A percentile compares a stretch with the other conserved stretches of the same genome.
Conservation (phyloP, 768 basidiomycete genomes). For the Lanmaoa rubissima region DNA sequence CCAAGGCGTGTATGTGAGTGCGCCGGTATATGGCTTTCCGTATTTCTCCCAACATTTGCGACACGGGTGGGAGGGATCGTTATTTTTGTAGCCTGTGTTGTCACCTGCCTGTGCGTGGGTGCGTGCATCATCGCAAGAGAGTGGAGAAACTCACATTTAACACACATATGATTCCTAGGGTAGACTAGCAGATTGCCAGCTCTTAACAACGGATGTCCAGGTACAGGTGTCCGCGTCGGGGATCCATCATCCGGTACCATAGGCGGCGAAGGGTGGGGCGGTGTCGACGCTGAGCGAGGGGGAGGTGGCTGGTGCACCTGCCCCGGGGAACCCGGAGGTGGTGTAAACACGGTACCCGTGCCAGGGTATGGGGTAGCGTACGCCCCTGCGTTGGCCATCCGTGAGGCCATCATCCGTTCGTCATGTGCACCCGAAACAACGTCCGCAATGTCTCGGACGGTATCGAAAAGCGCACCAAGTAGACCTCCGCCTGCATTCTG, state of each 20-base stretch:
- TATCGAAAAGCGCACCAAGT: conserved; percentile 26
- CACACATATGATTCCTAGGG: conserved; percentile 58
- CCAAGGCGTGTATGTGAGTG: conserved; percentile 58
- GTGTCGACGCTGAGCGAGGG: conserved; percentile 14
- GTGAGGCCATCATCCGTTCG: conserved; percentile 14
- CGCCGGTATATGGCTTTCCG: conserved; percentile 57
- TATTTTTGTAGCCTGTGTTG: conserved; percentile 73
- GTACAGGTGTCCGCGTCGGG: conserved; percentile 60
- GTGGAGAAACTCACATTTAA: conserved; percentile 53
- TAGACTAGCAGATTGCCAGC: conserved; percentile 67
- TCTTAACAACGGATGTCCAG: conserved; percentile 66
- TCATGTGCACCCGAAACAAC: conserved; percentile 26
- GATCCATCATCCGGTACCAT: conserved; percentile 47
- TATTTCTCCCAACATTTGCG: conserved; percentile 74
- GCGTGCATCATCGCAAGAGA: not conserved
- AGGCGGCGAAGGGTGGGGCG: conserved; percentile 10
- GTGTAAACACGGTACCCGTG: conserved; percentile 4
- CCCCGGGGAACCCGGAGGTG: conserved; percentile 9
- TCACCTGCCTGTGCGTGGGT: conserved; percentile 43
- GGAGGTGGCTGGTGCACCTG: not conserved
- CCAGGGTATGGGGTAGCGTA: conserved; percentile 20
- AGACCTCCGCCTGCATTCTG: conserved; percentile 24
- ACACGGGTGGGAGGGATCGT: conserved; percentile 67
- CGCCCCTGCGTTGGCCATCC: conserved; percentile 15
- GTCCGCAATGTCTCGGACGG: conserved; percentile 30